These are phyloP conservation scores for Smallanthus sonchifolius DNA, from an alignment of 129 eudicot species.

Conservation along the genomic window DNA sequence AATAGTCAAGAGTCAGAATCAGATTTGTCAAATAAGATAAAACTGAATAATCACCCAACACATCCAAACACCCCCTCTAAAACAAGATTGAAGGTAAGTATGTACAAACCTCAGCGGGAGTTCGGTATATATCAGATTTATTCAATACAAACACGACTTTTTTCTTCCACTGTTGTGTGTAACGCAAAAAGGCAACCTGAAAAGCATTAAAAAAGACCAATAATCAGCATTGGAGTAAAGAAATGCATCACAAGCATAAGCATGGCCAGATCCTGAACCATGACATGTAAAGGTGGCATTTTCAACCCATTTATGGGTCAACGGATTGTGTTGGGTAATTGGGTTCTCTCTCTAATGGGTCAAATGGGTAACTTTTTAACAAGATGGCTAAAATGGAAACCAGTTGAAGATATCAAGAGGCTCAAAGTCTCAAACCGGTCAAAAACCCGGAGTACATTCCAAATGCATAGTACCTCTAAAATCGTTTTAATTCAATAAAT, in stretches of 20 bases:
- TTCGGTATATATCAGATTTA: slow-evolving; percentile 79
- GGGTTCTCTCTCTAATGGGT: neutral
- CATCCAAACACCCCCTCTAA: neutral
- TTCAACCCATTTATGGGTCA: neutral
- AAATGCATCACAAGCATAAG: neutral
- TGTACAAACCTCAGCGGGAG: slow-evolving; percentile 51
- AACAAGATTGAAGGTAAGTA: slow-evolving; percentile 5
- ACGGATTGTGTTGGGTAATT: neutral
- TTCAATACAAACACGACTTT: slow-evolving; percentile 84
- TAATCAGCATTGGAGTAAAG: slow-evolving; percentile 15
- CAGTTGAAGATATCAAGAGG: neutral
- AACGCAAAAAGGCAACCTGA: slow-evolving; percentile 86
- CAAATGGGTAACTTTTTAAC: neutral
- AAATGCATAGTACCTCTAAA: neutral
- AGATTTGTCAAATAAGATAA: neutral
- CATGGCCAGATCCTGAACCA: neutral
- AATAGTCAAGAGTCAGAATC: neutral
- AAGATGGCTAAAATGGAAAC: neutral
- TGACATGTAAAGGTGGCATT: neutral
- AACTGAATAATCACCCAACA: slow-evolving; percentile 2
- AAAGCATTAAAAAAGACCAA: slow-evolving; percentile 22
- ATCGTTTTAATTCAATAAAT: neutral
- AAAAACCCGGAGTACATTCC: neutral
- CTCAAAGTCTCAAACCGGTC: neutral
- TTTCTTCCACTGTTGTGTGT: slow-evolving; percentile 98